Evolutionary conservation across 1,284 basidiomycete genomes (phyloP).

Genomic region (Cryptococcus maquisensis): DNA sequence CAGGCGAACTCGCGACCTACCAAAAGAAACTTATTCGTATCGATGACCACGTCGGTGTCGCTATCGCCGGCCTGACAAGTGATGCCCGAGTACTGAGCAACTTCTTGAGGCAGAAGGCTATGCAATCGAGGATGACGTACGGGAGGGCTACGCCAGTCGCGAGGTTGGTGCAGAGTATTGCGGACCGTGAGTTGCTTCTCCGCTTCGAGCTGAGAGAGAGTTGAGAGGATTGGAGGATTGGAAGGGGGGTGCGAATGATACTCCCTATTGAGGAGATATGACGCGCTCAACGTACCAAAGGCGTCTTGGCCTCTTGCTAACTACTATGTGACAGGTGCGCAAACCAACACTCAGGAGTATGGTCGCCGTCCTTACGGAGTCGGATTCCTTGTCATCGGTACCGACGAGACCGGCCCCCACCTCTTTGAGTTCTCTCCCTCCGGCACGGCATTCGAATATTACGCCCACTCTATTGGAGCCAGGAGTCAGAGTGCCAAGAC

Average conservation of each 20-base stretch:
- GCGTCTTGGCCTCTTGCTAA: too few relatives aligned
- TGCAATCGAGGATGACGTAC: slow-evolving; percentile 91
- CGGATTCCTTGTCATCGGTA: slow-evolving; percentile 94
- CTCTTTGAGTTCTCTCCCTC: slow-evolving; percentile 97
- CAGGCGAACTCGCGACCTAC: slow-evolving; percentile 95
- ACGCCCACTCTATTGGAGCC: slow-evolving; percentile 97
- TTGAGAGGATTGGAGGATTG: not conserved
- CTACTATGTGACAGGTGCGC: slow-evolving; percentile 68
- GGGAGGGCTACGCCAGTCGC: slow-evolving; percentile 91
- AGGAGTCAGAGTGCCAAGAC: slow-evolving; percentile 97
- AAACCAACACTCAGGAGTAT: slow-evolving; percentile 98
- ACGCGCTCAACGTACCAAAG: too few relatives aligned
- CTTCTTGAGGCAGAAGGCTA: slow-evolving; percentile 99
- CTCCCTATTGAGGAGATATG: too few relatives aligned
- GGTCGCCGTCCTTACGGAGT: slow-evolving; percentile 97
- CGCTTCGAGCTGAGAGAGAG: not conserved
- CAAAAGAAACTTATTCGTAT: slow-evolving; percentile 99
- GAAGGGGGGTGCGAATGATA: too few relatives aligned
- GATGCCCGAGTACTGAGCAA: slow-evolving; percentile 97
- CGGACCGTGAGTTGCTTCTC: slow-evolving; percentile 65
- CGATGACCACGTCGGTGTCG: slow-evolving; percentile 98
- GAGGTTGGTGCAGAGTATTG: slow-evolving; percentile 85
- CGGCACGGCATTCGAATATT: slow-evolving; percentile 97
- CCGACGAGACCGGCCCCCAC: slow-evolving; percentile 92
- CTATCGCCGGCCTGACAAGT: slow-evolving; percentile 94